These are phyloP conservation scores for Alternaria longipes DNA, from an alignment of 2,329 filamentous ascomycete species.

Conservation along the genomic window DNA sequence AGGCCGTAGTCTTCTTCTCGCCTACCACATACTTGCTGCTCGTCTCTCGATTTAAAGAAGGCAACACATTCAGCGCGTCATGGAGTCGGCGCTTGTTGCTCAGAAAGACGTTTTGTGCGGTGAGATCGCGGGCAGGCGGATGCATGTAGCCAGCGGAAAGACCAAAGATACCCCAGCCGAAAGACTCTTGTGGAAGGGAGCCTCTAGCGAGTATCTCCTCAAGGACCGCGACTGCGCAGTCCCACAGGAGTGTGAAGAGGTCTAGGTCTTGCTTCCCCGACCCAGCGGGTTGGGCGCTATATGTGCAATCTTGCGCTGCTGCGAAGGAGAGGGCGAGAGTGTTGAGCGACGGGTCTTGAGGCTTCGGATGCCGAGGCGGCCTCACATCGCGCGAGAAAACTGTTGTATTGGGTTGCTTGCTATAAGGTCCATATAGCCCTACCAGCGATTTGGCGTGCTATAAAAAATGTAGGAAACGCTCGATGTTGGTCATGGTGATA, in stretches of 20 bases:
- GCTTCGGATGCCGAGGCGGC: not conserved
- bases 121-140: not conserved
- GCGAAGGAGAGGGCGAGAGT: slow-evolving; percentile 25
- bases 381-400: slow-evolving; percentile 14
- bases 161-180: slow-evolving; percentile 31
- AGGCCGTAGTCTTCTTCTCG: slow-evolving; percentile 3
- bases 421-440: slow-evolving; percentile 20
- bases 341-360: not conserved
- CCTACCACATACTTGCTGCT: not conserved
- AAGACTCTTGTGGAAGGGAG: slow-evolving; percentile 23
- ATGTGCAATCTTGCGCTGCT: slow-evolving; percentile 29
- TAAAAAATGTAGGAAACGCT: slow-evolving; percentile 23
- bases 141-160: slow-evolving; percentile 29
- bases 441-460: slow-evolving; percentile 18
- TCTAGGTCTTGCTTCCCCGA: slow-evolving; percentile 23
- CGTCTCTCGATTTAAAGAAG: slow-evolving; percentile 12
- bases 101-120: slow-evolving; percentile 12
- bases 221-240: slow-evolving; percentile 18
- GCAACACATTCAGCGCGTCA: slow-evolving; percentile 19
- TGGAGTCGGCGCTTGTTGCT: slow-evolving; percentile 23
- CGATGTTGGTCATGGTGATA: not conserved
- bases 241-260: slow-evolving; percentile 27
- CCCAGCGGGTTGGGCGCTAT: slow-evolving; percentile 20
- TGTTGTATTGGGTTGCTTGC: slow-evolving; percentile 11
- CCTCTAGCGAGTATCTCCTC: slow-evolving; percentile 20